Evolutionary conservation across 176 grass and related monocot species (phyloP).

Genomic region (Calamus simplicifolius): DNA sequence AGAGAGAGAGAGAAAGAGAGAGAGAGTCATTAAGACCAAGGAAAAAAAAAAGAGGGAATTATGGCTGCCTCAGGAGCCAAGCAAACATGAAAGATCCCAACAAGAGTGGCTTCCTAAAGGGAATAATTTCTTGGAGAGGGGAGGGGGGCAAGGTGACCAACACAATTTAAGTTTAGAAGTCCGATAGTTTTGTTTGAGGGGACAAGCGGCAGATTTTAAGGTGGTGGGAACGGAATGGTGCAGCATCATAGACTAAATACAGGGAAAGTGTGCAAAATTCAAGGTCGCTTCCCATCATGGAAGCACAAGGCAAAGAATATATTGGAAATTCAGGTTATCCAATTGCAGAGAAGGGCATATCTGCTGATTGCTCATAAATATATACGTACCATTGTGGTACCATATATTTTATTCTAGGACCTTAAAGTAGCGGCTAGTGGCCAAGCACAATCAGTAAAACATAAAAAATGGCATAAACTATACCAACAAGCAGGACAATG

Average conservation of each 20-base stretch:
- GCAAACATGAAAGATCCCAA: constrained; percentile 67
- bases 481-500: constrained; percentile 20
- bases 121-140: constrained; percentile 37
- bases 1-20: too few species aligned
- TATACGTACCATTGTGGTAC: constrained; percentile 1
- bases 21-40: not conserved
- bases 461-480: constrained; percentile 11
- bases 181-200: constrained; percentile 98
- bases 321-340: too few species aligned
- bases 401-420: not conserved
- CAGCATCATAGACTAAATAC: constrained; percentile 53
- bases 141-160: constrained; percentile 34
- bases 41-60: constrained; percentile 14
- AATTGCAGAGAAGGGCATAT: not conserved
- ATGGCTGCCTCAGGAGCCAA: constrained; percentile 25
- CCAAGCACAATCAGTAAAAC: constrained; percentile 2
- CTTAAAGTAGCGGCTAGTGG: constrained; percentile 5
- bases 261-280: too few species aligned
- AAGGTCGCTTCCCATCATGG: constrained; percentile 13
- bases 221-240: constrained; percentile 63
- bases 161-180: constrained; percentile 72
- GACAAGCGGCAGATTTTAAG: constrained; percentile 79
- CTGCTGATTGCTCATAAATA: constrained; percentile 14
- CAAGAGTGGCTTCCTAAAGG: constrained; percentile 51
- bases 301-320: too few species aligned